These are phyloP conservation scores for Scleromitrula shiraiana DNA, from an alignment of 2,329 filamentous ascomycete species.

Conservation along the genomic window DNA sequence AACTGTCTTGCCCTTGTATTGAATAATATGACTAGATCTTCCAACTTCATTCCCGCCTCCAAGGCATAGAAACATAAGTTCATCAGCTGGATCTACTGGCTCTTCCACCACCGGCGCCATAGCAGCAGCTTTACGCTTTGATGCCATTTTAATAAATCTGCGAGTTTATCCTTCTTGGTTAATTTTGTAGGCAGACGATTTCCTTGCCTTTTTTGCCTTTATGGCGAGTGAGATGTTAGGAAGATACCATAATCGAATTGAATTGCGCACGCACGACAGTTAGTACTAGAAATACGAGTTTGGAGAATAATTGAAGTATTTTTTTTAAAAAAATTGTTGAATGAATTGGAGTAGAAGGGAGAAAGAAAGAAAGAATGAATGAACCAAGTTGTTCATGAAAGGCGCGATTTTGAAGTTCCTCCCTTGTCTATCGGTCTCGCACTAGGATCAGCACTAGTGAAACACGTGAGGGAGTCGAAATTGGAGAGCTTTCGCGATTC, in stretches of 20 bases:
- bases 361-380: not conserved
- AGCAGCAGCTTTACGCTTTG: slow-evolving; percentile 79
- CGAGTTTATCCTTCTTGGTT: not conserved
- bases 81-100: slow-evolving; percentile 84
- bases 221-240: slow-evolving; percentile 1
- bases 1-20: slow-evolving; percentile 98
- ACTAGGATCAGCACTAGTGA: not conserved
- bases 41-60: slow-evolving; percentile 97
- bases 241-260: not conserved
- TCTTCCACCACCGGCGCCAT: slow-evolving; percentile 68
- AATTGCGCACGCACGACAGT: not conserved
- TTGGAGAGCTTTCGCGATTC: slow-evolving; percentile 9
- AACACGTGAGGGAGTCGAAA: slow-evolving; percentile 4
- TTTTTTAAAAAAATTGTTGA: too few species aligned
- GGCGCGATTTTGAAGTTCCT: slow-evolving; percentile 9
- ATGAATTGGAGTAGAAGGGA: not conserved
- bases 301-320: not conserved
- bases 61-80: slow-evolving; percentile 87
- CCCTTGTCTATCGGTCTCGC: not conserved
- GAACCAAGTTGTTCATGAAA: not conserved
- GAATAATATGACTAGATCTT: slow-evolving; percentile 92
- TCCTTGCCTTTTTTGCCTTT: not conserved
- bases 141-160: slow-evolving; percentile 57
- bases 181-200: too few species aligned
- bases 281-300: not conserved